Base-by-base conservation (phyloP, 345 rosid genomes). In the Salix suchowensis region DNA sequence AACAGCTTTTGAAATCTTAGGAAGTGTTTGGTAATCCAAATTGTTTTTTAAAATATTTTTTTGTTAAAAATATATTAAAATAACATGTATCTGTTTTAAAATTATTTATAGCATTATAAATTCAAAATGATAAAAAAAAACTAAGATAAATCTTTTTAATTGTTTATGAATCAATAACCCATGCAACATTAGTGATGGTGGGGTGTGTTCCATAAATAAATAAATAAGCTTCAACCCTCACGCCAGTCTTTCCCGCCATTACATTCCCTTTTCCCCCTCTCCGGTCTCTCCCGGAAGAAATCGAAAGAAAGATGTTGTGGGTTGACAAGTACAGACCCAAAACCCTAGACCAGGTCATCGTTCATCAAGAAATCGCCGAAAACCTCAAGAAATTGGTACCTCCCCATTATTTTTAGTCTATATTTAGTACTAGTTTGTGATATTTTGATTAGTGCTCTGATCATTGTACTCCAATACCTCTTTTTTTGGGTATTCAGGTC, bases 311-410 rank as follows among this genome's bases (percentile, higher is more conserved):
- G 83, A 96, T 96, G 99, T 82, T 96, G 93, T 96, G 98, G 99
- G 98, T 92, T 15, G 99, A 96, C 87, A 93, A 96, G 92, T 96
- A 91, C 91, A 83, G 97, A 71, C 99, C 98, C 60, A 96, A 92
- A 85, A 87, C 97, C 84, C 89, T 93, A 9, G 97, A 91, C 80
- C 88, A 91, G 80, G 88, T 87, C 62, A 77, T 90, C 69, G 96
- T 91, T 74, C 98, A 96, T 78, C 82, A 92, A 61, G 97, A 93
- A 19, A 85, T 90, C 64, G 97, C 98, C 68, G 91, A 84, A 30
- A 89, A 91, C 80, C 98, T 96, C 78, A 93, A 89, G 87, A 96
- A 96, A 85, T 80, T 95, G 85, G 98, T 95, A 91, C 50, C 70
- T 71, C 15, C 42, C 23, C 10, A 4, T 37, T 12, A 37, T 36